Conservation (phyloP, 345 rosid genomes). For the Aegle marmelos region DNA sequence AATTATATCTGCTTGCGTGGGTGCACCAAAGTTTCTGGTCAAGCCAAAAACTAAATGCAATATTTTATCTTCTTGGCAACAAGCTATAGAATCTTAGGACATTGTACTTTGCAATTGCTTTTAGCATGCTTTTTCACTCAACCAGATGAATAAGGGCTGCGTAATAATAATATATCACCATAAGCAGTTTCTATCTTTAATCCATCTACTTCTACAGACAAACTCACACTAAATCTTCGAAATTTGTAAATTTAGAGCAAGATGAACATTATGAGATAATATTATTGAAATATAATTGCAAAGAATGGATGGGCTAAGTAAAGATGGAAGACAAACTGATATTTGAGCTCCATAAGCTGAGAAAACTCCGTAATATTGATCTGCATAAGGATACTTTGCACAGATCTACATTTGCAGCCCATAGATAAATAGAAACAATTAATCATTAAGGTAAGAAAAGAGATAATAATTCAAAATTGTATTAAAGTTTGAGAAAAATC, state of each 20-base stretch:
- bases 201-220: not conserved
- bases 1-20: not conserved
- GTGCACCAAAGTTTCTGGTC: not conserved
- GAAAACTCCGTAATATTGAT: constrained; percentile 72
- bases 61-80: not conserved
- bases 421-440: constrained; percentile 14
- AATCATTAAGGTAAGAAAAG: constrained; percentile 5
- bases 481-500: not conserved
- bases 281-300: not conserved
- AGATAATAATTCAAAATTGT: not conserved
- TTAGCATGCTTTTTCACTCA: not conserved
- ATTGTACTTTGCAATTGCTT: not conserved
- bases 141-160: not conserved
- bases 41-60: not conserved
- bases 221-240: not conserved
- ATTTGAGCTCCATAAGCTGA: constrained; percentile 69
- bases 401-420: constrained; percentile 39
- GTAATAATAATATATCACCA: not conserved
- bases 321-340: constrained; percentile 35
- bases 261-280: not conserved
- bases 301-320: not conserved
- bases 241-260: not conserved
- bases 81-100: not conserved
- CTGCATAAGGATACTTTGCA: constrained; percentile 58
- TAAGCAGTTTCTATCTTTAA: not conserved